A percentile compares a stretch with the other conserved stretches of the same genome.
phyloP scores from a whole-genome alignment of 2,329 filamentous ascomycete genomes.

The Sporothrix globosa region DNA sequence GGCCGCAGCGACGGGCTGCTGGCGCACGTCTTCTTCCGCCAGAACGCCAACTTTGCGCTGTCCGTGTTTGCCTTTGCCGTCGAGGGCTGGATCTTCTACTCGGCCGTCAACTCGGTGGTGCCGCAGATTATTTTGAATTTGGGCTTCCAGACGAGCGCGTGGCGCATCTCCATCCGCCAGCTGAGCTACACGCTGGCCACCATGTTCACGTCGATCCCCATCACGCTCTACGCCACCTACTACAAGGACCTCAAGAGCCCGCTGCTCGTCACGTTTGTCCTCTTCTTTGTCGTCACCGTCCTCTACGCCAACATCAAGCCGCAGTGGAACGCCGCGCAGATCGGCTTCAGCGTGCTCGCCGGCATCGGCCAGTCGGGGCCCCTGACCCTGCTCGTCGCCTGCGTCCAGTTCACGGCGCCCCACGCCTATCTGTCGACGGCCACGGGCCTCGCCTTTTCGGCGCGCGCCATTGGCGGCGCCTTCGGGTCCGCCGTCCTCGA shows the following conservation, averaged over 20 bases:
- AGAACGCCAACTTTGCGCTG: constrained; percentile 58
- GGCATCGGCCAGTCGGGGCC: constrained; percentile 56
- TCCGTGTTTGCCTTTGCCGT: constrained; percentile 60
- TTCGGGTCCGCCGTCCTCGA: constrained; percentile 57
- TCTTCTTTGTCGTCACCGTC: constrained; percentile 53
- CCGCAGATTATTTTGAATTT: constrained; percentile 55
- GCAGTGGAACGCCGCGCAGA: constrained; percentile 50
- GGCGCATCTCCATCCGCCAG: constrained; percentile 54
- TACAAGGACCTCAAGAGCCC: constrained; percentile 55
- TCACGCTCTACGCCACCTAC: constrained; percentile 52
- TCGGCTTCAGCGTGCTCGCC: constrained; percentile 53
- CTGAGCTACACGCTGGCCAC: constrained; percentile 49
- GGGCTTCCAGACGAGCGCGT: constrained; percentile 52
- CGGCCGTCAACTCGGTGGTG: constrained; percentile 55
- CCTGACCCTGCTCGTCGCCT: constrained; percentile 54
- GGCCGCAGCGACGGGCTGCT: constrained; percentile 58
- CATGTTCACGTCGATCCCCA: constrained; percentile 48
- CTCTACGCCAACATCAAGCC: constrained; percentile 53
- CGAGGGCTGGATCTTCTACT: constrained; percentile 63
- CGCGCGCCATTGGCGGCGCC: constrained; percentile 56
- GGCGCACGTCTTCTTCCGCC: constrained; percentile 59
- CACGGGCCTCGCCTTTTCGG: constrained; percentile 57
- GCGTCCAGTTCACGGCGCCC: constrained; percentile 57
- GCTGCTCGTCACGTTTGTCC: constrained; percentile 50
- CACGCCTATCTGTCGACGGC: constrained; percentile 58